Base-by-base conservation (phyloP, 2,329 filamentous ascomycete species). In the Cladorrhinum sp. region DNA sequence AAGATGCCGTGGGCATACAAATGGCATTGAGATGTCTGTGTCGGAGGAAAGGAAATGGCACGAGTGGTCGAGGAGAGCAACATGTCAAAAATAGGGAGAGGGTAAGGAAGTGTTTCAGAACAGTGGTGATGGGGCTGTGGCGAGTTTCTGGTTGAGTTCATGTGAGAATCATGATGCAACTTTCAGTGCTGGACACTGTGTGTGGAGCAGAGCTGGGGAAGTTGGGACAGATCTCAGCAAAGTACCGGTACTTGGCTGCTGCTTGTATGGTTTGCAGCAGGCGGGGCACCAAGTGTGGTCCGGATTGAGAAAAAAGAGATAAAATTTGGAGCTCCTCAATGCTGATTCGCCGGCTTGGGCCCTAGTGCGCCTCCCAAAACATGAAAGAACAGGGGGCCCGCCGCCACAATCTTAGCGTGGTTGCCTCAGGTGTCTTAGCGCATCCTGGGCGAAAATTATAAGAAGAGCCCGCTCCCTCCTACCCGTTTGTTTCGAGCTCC, bases 401-500 rank as follows among this genome's bases (percentile, higher is more conserved):
- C 72, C 76, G 76, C 76, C 76, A 78, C 76, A 73, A 55, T 49
- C 69, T 69, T 71, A 70, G 71, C 73, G 74, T 72, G 71, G 75
- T 72, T 77, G 75, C 75, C 76, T 77, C 70, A 76, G 73, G 75
- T 67, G 68, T 71, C 41, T 13, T 20, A 52, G 52, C 55, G 51
- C 53, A 58, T 22, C 50, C 61, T 50, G 55, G 36, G 68, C 65
- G 64, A 81, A 79, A 82, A 82, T 78, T 83, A 83, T 83, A 83
- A 82, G 76, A 76, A 81, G 75, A 73, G 71, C 73, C 73, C 74
- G 76, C 76, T 79, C 79, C 81, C 81, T 75, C 81, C 81, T 77
- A 74, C 77, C 75, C 77, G 70, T 72, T 71, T 73, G 74, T 77
- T 78, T 76, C 71, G 74, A 76, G 71, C 73, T 70, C 78, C 75